Percentiles rank a stretch among this genome's conserved stretches.
Evolutionary conservation across 2,329 filamentous ascomycete genomes (phyloP).

Genomic region (Scytalidium lignicola): DNA sequence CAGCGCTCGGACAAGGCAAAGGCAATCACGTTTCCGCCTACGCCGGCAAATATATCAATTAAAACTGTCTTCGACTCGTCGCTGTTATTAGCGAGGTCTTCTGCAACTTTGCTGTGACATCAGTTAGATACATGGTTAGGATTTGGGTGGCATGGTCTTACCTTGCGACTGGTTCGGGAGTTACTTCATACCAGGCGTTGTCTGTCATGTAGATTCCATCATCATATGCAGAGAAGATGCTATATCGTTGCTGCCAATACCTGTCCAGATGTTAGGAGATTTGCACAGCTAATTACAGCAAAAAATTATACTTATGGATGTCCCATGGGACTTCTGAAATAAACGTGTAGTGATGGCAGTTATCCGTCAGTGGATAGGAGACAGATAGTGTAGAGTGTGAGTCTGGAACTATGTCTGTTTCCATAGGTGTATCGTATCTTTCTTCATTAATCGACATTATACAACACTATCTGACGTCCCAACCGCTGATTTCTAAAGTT

Average conservation of each 20-base stretch:
- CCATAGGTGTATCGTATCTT: not conserved
- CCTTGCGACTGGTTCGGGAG: conserved; percentile 85
- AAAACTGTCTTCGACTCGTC: conserved; percentile 36
- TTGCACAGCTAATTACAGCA: not conserved
- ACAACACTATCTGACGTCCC: not conserved
- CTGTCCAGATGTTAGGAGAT: conserved; percentile 36
- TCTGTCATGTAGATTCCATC: conserved; percentile 86
- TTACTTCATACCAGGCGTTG: conserved; percentile 95
- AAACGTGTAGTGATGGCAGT: conserved; percentile 70
- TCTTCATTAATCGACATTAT: not conserved
- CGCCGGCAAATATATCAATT: conserved; percentile 86
- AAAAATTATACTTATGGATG: conserved; percentile 52
- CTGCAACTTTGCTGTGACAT: conserved; percentile 61
- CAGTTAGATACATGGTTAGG: conserved; percentile 3
- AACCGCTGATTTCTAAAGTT: not conserved
- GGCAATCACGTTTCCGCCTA: conserved; percentile 91
- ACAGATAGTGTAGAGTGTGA: not conserved
- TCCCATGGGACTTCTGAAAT: conserved; percentile 71
- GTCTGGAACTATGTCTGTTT: not conserved
- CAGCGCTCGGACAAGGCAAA: conserved; percentile 78
- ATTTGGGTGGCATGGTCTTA: conserved; percentile 36
- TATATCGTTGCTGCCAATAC: conserved; percentile 86
- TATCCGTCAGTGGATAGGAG: conserved; percentile 44
- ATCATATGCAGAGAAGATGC: conserved; percentile 83
- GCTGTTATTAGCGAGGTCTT: conserved; percentile 54